phyloP scores from a whole-genome alignment of 2,329 filamentous ascomycete species.

The Pleoardoris graminearum region DNA sequence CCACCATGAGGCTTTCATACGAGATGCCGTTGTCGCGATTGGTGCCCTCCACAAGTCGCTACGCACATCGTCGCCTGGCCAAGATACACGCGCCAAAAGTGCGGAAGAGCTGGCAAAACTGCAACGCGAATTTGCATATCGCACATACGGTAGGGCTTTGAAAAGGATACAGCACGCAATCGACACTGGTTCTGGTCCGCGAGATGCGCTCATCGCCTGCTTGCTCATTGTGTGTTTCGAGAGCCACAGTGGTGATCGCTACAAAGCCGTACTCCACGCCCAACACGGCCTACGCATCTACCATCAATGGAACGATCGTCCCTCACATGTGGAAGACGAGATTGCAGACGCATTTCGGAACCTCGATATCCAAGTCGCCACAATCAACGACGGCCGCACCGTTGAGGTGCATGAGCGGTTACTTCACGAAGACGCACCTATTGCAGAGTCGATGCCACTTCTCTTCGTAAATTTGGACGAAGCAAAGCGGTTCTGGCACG shows the following conservation, averaged over 20 bases:
- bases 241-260: conserved; percentile 16
- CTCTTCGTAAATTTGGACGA: conserved; percentile 8
- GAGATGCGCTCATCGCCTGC: conserved; percentile 16
- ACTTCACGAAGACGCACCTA: conserved; percentile 9
- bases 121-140: conserved; percentile 18
- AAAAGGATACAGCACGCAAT: conserved; percentile 16
- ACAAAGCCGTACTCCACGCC: conserved; percentile 13
- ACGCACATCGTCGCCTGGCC: no score
- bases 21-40: conserved; percentile 19
- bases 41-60: no score
- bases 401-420: conserved; percentile 3
- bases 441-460: conserved; percentile 7
- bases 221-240: conserved; percentile 20
- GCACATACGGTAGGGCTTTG: conserved; percentile 15
- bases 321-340: conserved; percentile 14
- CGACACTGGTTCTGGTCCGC: conserved; percentile 9
- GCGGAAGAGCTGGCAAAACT: conserved; percentile 13
- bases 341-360: conserved; percentile 19
- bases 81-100: no score
- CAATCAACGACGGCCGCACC: conserved; percentile 10
- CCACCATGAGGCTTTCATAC: conserved; percentile 16
- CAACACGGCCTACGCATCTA: conserved; percentile 15
- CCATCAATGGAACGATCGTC: conserved; percentile 6
- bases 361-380: conserved; percentile 17
- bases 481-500: conserved; percentile 15